Evolutionary conservation across 345 rosid genomes (phyloP).

Genomic region (Passiflora organensis): DNA sequence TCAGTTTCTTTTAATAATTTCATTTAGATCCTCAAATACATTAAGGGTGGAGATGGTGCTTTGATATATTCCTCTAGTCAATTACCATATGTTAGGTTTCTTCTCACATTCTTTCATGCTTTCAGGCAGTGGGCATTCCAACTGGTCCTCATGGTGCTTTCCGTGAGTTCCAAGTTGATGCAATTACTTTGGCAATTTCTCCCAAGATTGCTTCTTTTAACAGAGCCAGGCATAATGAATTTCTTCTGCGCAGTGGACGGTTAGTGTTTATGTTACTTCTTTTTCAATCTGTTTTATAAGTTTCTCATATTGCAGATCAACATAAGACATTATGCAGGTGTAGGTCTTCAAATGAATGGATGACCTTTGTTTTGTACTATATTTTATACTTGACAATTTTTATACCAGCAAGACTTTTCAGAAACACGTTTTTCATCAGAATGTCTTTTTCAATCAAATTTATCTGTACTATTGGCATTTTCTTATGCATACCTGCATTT

Average conservation of each 20-base stretch:
- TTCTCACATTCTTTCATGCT: constrained; percentile 8
- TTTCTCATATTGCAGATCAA: background rate
- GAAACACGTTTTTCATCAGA: background rate
- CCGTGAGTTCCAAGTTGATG: constrained; percentile 93
- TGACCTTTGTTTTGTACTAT: too few relatives aligned
- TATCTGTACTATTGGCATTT: background rate
- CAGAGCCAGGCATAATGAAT: constrained; percentile 52
- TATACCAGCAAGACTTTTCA: background rate
- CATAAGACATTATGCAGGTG: too few relatives aligned
- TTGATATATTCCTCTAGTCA: too few relatives aligned
- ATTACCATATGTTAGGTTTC: constrained; percentile 7
- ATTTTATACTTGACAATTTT: background rate
- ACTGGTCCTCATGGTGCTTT: constrained; percentile 97
- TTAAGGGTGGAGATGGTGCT: too few relatives aligned
- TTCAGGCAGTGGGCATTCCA: constrained; percentile 87
- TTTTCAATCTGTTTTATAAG: constrained; percentile 3
- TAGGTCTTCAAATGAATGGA: too few relatives aligned
- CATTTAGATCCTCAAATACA: too few relatives aligned
- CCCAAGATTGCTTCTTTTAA: constrained; percentile 43
- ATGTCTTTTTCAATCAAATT: background rate
- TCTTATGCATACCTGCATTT: background rate
- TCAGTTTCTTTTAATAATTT: too few relatives aligned
- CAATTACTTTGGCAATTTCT: constrained; percentile 79
- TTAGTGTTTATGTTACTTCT: constrained; percentile 26
- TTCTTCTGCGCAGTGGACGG: constrained; percentile 73